phyloP scores from a whole-genome alignment of 106 monocot species.

The Dactylorhiza incarnata region DNA sequence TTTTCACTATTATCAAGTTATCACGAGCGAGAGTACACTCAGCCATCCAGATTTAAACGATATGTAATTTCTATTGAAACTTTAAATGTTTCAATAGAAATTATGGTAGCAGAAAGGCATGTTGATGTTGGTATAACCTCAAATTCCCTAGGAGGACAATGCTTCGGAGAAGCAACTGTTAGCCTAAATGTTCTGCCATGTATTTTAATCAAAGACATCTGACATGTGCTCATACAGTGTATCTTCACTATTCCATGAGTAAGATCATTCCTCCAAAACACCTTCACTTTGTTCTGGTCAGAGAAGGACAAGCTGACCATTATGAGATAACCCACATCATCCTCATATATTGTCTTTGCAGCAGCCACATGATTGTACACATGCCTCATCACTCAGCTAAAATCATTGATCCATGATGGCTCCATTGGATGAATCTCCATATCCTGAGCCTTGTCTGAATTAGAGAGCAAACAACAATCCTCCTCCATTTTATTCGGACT shows the following conservation, averaged over 20 bases:
- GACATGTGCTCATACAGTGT: conserved; percentile 40
- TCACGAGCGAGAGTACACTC: no score
- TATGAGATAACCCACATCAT: conserved; percentile 53
- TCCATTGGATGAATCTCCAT: conserved; percentile 33
- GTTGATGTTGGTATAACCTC: no score
- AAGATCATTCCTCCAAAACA: conserved; percentile 51
- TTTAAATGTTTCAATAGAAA: no score
- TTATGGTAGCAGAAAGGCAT: no score
- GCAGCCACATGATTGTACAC: conserved; percentile 50
- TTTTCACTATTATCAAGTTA: no score
- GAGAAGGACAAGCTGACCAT: conserved; percentile 57
- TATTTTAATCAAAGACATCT: conserved; percentile 44
- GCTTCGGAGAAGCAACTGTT: conserved; percentile 52
- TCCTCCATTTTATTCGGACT: conserved; percentile 44
- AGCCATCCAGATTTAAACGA: no score
- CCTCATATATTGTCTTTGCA: conserved; percentile 65
- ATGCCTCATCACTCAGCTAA: conserved; percentile 57
- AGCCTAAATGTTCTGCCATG: conserved; percentile 63
- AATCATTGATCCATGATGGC: conserved; percentile 46
- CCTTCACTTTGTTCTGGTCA: conserved; percentile 52
- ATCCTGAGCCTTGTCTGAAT: conserved; percentile 37
- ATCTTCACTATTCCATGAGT: conserved; percentile 58
- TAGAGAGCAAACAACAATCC: conserved; percentile 31
- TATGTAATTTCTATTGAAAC: no score
- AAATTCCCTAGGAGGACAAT: conserved; percentile 65